A percentile compares a stretch with the other conserved stretches of the same genome.
These are phyloP conservation scores for Chrysanthemum seticuspe DNA, from an alignment of 129 eudicot species.

Conservation along the genomic window DNA sequence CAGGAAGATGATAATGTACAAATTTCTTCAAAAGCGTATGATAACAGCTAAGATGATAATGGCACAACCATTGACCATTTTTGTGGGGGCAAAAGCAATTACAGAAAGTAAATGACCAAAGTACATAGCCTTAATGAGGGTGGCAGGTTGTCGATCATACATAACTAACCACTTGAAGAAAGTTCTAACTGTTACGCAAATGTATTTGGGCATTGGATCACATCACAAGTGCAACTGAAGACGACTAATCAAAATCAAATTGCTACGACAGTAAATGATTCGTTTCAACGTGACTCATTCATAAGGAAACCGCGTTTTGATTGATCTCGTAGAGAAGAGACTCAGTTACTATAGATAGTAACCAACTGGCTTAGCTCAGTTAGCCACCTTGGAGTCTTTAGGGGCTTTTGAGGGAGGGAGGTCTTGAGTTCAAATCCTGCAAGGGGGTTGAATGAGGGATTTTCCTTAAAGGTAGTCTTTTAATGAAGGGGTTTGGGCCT, in stretches of 20 bases:
- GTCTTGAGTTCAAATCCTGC: no score
- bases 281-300: background rate
- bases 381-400: no score
- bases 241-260: no score
- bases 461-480: no score
- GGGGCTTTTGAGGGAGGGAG: no score
- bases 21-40: no score
- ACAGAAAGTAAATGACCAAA: background rate
- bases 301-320: background rate
- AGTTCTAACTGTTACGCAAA: background rate
- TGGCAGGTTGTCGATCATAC: background rate
- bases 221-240: background rate
- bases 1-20: no score
- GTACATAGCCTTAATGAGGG: background rate
- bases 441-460: no score
- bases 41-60: background rate
- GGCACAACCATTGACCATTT: background rate
- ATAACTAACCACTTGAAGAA: background rate
- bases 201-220: background rate
- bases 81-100: background rate
- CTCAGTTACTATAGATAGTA: background rate
- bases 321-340: background rate
- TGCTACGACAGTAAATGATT: background rate
- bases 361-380: no score
- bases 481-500: no score